Evolutionary conservation across 768 basidiomycete species (phyloP), one percentile per base, ranked within the genome.

Genomic region (Coprinellus micaceus): DNA sequence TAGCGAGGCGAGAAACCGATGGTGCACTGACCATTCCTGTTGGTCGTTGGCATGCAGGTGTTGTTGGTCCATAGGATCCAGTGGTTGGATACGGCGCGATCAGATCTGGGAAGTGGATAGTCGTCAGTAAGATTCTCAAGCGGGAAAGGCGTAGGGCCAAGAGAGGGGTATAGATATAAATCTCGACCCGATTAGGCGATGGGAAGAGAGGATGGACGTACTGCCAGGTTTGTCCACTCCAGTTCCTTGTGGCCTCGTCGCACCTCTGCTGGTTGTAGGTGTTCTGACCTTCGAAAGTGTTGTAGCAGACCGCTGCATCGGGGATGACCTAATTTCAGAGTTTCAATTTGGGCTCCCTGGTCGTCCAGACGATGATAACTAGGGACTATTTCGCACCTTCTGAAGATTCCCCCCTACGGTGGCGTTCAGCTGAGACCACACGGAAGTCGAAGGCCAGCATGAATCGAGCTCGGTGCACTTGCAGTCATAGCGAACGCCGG

Each of bases 1-100:
- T 64, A 66, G 48, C 55, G 41, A 2, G 57, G 58, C 25, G 56
- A 54, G 19, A 49, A 36, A 0, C 58, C 61, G 29, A 62, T 45
- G 12, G 57, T 46, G 29, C 61, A 62, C 13, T 52, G 52, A 13
- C 56, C 61, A 25, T 58, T 57, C 5, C 44, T 52, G 17, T 46
- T 47, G 29, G 58, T 62, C 25, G 59, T 60, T 2, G 61, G 61
- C 40, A 60, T 46, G 40, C 61, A 62, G 45, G 56, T 62, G 47
- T 62, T 60, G 54, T 62, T 62, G 9, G 56, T 57, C 56, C 56
- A 57, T 1, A 57, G 43, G 15, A 52, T 44, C 56, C 56, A 57
- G 30, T 57, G 56, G 24, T 52, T 52, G 4, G 56, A 57, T 11
- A 57, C 56, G 6, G 56, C 56, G 3, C 51, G 49, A 29, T 52